Conservation (phyloP, 2,329 filamentous ascomycete genomes). For the Trichoderma atroviride region DNA sequence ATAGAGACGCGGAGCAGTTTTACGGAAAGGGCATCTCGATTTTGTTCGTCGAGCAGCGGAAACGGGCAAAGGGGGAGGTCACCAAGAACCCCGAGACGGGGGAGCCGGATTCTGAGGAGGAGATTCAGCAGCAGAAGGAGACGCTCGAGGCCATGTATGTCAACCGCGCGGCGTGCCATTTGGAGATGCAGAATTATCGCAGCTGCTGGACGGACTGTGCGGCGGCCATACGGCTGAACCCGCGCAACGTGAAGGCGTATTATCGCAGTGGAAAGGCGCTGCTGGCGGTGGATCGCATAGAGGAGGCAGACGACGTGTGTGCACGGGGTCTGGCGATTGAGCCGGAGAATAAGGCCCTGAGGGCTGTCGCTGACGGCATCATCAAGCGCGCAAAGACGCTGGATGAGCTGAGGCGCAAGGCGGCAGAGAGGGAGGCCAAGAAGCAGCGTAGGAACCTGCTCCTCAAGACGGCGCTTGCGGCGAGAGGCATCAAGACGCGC, state of each 20-base stretch:
- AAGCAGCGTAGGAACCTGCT: constrained; percentile 61
- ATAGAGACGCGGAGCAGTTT: constrained; percentile 84
- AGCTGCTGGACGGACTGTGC: constrained; percentile 85
- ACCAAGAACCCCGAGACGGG: constrained; percentile 37
- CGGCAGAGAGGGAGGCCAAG: constrained; percentile 57
- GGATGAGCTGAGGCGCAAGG: constrained; percentile 57
- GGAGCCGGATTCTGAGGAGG: constrained; percentile 51
- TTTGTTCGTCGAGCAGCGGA: constrained; percentile 64
- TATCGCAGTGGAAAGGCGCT: constrained; percentile 83
- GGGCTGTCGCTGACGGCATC: constrained; percentile 65
- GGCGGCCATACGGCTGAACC: constrained; percentile 75
- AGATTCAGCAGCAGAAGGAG: constrained; percentile 60
- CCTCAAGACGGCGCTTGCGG: constrained; percentile 66
- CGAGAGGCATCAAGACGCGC: constrained; percentile 70
- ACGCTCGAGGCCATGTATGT: constrained; percentile 77
- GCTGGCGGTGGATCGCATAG: constrained; percentile 74
- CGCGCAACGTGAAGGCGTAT: constrained; percentile 82
- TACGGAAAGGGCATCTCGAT: constrained; percentile 85
- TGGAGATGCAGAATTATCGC: constrained; percentile 87
- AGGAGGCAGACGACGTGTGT: constrained; percentile 80
- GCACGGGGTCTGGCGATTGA: constrained; percentile 74
- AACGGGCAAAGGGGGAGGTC: constrained; percentile 48
- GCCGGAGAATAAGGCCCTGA: constrained; percentile 66
- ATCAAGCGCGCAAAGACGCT: constrained; percentile 57
- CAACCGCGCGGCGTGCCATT: constrained; percentile 87